These are phyloP conservation scores for Fusarium sacchari DNA, from an alignment of 2,329 filamentous ascomycete genomes.

Conservation along the genomic window DNA sequence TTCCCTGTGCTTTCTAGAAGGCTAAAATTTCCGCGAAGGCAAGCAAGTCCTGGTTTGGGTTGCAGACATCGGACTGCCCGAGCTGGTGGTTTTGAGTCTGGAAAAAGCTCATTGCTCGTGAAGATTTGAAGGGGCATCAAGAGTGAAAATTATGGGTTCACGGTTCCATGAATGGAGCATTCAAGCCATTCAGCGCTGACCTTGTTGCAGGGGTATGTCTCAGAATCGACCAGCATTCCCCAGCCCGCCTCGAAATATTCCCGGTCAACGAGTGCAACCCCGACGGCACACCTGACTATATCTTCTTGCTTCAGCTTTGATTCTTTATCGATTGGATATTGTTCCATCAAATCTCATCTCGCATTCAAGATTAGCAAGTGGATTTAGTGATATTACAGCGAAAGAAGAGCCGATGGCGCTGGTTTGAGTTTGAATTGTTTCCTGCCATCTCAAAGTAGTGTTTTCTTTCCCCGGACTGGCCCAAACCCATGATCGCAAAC, in stretches of 20 bases:
- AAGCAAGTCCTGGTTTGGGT: slow-evolving; percentile 21
- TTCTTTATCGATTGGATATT: slow-evolving; percentile 18
- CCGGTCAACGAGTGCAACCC: slow-evolving; percentile 37
- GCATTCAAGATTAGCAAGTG: slow-evolving; percentile 42
- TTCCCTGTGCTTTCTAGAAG: slow-evolving; percentile 38
- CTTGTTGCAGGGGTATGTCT: slow-evolving; percentile 36
- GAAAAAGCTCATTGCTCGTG: slow-evolving; percentile 29
- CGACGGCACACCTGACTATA: slow-evolving; percentile 36
- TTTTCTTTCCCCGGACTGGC: slow-evolving; percentile 33
- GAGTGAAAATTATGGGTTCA: slow-evolving; percentile 21
- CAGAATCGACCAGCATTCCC: slow-evolving; percentile 46
- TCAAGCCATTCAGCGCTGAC: slow-evolving; percentile 22
- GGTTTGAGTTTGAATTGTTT: slow-evolving; percentile 26
- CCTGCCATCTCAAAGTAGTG: slow-evolving; percentile 2
- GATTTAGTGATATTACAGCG: slow-evolving; percentile 41
- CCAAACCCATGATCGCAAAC: neutral
- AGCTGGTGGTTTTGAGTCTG: slow-evolving; percentile 17
- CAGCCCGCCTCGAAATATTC: slow-evolving; percentile 33
- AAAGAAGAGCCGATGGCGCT: slow-evolving; percentile 40
- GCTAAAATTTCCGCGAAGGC: slow-evolving; percentile 2
- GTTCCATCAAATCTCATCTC: slow-evolving; percentile 41
- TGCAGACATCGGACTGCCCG: slow-evolving; percentile 25
- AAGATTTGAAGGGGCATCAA: slow-evolving; percentile 39
- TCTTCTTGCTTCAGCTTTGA: slow-evolving; percentile 26
- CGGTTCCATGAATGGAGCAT: slow-evolving; percentile 18